phyloP scores from a whole-genome alignment of 495 filamentous ascomycete genomes.

The Hypoxylon crocopeplum region DNA sequence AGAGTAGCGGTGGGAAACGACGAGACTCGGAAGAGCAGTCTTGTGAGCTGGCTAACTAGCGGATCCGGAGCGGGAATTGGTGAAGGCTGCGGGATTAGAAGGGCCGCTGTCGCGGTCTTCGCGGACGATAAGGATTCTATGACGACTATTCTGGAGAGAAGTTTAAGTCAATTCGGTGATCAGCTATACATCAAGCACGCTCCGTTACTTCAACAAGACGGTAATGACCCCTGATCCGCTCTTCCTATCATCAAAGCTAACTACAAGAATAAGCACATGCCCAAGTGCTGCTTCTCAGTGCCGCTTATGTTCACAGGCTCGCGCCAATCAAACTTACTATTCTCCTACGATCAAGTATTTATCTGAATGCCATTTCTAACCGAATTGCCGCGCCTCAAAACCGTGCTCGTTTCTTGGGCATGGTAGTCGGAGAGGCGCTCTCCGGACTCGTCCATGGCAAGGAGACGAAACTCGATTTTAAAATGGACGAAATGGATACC shows the following conservation, averaged over 20 bases:
- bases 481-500: conserved; percentile 77
- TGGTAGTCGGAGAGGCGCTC: conserved; percentile 84
- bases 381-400: conserved; percentile 78
- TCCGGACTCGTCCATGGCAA: conserved; percentile 81
- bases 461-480: conserved; percentile 77
- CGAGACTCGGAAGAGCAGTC: conserved; percentile 52
- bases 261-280: conserved; percentile 63
- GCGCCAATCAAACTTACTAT: conserved; percentile 65
- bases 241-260: conserved; percentile 37
- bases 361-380: conserved; percentile 83
- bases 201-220: conserved; percentile 84
- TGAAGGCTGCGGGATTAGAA: conserved; percentile 64
- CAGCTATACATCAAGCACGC: conserved; percentile 85
- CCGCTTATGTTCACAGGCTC: conserved; percentile 74
- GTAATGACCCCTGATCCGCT: conserved; percentile 49
- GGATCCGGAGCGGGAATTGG: conserved; percentile 71
- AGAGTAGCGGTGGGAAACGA: conserved; percentile 44
- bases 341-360: conserved; percentile 71
- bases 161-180: conserved; percentile 78
- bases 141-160: conserved; percentile 66
- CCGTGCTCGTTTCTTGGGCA: conserved; percentile 82
- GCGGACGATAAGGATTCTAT: conserved; percentile 60
- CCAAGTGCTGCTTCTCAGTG: conserved; percentile 78
- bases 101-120: conserved; percentile 69
- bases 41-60: conserved; percentile 73